phyloP scores from a whole-genome alignment of 2,329 filamentous ascomycete species.

The Aspergillus viridinutans region DNA sequence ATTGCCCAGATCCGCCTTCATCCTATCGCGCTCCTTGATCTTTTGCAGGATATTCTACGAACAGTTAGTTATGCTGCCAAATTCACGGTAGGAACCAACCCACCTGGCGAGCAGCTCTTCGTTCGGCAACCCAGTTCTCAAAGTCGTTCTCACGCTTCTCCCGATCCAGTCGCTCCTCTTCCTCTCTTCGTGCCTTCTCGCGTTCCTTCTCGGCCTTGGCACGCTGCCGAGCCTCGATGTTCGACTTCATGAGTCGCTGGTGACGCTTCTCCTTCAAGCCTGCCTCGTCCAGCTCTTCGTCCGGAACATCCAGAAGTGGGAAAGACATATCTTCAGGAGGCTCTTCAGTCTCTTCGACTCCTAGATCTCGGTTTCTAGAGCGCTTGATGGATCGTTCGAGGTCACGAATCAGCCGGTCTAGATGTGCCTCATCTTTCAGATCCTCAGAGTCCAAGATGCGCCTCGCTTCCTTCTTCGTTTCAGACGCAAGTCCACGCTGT shows the following conservation, averaged over 20 bases:
- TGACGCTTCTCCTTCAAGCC: slow-evolving; percentile 87
- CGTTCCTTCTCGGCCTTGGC: slow-evolving; percentile 94
- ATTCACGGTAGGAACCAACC: slow-evolving; percentile 2
- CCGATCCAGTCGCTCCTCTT: slow-evolving; percentile 77
- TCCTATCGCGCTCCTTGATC: slow-evolving; percentile 88
- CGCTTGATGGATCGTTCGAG: slow-evolving; percentile 87
- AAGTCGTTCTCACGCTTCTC: slow-evolving; percentile 80
- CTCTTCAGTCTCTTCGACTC: slow-evolving; percentile 75
- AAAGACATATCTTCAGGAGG: slow-evolving; percentile 76
- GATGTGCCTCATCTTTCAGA: slow-evolving; percentile 80
- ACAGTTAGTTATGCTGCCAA: slow-evolving; percentile 21
- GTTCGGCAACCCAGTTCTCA: slow-evolving; percentile 80
- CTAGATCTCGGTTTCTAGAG: slow-evolving; percentile 88
- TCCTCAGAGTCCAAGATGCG: slow-evolving; percentile 85
- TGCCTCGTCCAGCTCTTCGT: slow-evolving; percentile 90
- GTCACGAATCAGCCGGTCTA: slow-evolving; percentile 81
- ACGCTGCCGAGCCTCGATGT: slow-evolving; percentile 86
- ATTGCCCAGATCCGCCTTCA: slow-evolving; percentile 93
- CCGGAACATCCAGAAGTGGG: slow-evolving; percentile 79
- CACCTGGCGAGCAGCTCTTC: slow-evolving; percentile 64
- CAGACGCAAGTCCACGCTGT: slow-evolving; percentile 64
- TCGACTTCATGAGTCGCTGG: slow-evolving; percentile 88
- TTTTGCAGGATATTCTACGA: slow-evolving; percentile 64
- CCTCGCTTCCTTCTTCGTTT: slow-evolving; percentile 87
- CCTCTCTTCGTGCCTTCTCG: slow-evolving; percentile 77